A percentile compares a stretch with the other conserved stretches of the same genome.
Evolutionary conservation across 495 filamentous ascomycete species (phyloP).

Genomic region (Talaromyces ruber): DNA sequence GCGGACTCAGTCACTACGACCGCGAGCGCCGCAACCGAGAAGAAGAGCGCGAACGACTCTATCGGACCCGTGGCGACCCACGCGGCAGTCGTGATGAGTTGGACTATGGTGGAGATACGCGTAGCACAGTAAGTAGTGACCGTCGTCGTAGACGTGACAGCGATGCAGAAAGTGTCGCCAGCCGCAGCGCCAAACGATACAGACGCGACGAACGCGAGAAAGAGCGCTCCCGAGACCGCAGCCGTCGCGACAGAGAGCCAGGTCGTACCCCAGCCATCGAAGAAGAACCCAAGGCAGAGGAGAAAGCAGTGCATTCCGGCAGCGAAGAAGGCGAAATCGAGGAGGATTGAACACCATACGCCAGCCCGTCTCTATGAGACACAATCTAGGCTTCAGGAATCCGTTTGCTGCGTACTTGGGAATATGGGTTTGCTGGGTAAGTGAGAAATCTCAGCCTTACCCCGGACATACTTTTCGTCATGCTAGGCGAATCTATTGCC

Average conservation of each 20-base stretch:
- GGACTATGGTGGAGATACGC: constrained; percentile 77
- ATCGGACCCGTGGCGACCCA: constrained; percentile 71
- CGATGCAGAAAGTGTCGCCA: constrained; percentile 61
- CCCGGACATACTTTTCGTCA: neutral
- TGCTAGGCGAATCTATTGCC: neutral
- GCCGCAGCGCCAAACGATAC: constrained; percentile 45
- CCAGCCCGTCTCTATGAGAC: neutral
- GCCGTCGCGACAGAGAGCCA: constrained; percentile 51
- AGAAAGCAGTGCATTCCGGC: constrained; percentile 65
- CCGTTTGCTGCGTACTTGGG: neutral
- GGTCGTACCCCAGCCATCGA: constrained; percentile 37
- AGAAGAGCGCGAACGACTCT: constrained; percentile 75
- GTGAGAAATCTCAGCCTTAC: neutral
- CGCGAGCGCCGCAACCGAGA: constrained; percentile 73
- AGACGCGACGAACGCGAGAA: constrained; percentile 36
- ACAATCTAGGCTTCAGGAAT: neutral
- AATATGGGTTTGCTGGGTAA: neutral
- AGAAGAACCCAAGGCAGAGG: constrained; percentile 45
- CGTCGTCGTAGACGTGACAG: constrained; percentile 56
- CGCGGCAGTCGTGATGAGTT: constrained; percentile 70
- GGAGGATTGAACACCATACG: constrained; percentile 56
- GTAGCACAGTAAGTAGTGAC: constrained; percentile 51
- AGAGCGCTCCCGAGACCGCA: constrained; percentile 25
- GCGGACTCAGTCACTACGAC: constrained; percentile 46
- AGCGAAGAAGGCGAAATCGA: constrained; percentile 99